phyloP scores from a whole-genome alignment of 441 rosid genomes.

The Erysimum pusillum region DNA sequence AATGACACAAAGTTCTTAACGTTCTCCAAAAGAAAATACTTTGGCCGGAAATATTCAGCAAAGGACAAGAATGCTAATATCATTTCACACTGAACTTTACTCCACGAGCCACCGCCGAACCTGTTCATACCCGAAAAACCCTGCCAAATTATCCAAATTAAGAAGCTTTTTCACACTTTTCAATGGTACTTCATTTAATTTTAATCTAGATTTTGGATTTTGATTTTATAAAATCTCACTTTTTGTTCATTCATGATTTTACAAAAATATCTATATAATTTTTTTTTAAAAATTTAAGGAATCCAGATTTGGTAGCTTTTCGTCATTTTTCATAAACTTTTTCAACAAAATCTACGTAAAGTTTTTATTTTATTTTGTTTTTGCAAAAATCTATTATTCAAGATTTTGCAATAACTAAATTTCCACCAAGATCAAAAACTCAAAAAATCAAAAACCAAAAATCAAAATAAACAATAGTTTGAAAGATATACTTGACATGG shows the following conservation, averaged over 20 bases:
- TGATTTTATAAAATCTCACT: no score
- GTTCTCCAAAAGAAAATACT: constrained; percentile 87
- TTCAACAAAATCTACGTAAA: background rate
- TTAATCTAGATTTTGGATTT: no score
- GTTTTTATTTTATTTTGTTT: no score
- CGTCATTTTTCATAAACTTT: background rate
- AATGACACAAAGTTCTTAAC: constrained; percentile 82
- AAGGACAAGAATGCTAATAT: constrained; percentile 85
- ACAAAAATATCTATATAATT: no score
- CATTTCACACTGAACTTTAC: constrained; percentile 91
- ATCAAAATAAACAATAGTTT: background rate
- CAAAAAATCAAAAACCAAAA: no score
- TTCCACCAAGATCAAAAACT: no score
- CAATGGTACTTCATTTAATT: no score
- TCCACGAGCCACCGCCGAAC: constrained; percentile 80
- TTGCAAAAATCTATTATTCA: no score
- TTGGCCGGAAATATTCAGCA: constrained; percentile 91
- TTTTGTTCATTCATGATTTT: no score
- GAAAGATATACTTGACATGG: constrained; percentile 77
- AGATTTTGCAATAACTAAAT: no score
- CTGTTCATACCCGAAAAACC: constrained; percentile 94
- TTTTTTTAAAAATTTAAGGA: no score
- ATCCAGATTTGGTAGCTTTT: no score
- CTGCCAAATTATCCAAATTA: constrained; percentile 52
- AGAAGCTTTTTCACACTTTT: background rate